Conservation (phyloP, 148 eudicot species). For the Nepenthes mirabilis region DNA sequence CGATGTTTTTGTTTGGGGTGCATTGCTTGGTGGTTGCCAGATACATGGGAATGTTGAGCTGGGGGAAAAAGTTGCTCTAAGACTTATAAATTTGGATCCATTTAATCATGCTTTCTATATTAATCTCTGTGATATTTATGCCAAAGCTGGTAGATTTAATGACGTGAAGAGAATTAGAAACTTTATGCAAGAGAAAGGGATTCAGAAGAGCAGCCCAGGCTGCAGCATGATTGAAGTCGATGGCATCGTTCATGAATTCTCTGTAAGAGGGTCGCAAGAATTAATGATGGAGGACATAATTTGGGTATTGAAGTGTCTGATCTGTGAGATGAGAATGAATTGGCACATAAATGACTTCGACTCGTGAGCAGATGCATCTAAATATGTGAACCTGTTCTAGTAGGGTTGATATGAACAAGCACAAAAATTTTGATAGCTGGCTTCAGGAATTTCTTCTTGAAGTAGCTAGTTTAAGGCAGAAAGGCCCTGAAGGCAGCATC, state of each 20-base stretch:
- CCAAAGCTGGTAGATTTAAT: slow-evolving; percentile 49
- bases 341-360: too few species aligned
- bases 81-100: slow-evolving; percentile 52
- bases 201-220: slow-evolving; percentile 47
- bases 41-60: slow-evolving; percentile 47
- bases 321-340: slow-evolving; percentile 20
- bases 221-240: slow-evolving; percentile 56
- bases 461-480: too few species aligned
- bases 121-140: slow-evolving; percentile 50
- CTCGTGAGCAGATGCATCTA: too few species aligned
- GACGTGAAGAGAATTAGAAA: slow-evolving; percentile 41
- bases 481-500: too few species aligned
- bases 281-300: slow-evolving; percentile 28
- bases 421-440: too few species aligned
- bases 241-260: slow-evolving; percentile 54
- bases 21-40: slow-evolving; percentile 68
- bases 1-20: slow-evolving; percentile 73
- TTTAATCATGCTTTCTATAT: slow-evolving; percentile 54
- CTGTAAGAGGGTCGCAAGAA: slow-evolving; percentile 48
- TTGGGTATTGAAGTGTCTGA: slow-evolving; percentile 21
- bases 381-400: too few species aligned
- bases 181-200: slow-evolving; percentile 43
- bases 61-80: slow-evolving; percentile 53
- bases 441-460: too few species aligned
- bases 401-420: too few species aligned